These are phyloP conservation scores for Globisporangium camurandrum DNA, from an alignment of 352 stramenopile species.

Conservation along the genomic window DNA sequence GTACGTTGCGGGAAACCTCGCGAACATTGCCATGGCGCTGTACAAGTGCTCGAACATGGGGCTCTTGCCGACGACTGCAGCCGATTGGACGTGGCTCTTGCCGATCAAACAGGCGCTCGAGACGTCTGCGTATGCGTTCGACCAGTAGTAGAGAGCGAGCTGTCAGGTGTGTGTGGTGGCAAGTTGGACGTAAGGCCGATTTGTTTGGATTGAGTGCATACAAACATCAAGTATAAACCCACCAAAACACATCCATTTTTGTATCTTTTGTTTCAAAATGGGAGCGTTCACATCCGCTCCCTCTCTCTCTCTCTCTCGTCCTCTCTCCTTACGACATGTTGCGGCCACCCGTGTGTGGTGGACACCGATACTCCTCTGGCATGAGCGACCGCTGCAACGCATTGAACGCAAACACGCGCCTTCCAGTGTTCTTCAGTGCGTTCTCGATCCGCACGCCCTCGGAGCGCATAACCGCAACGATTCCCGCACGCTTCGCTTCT, in stretches of 20 bases:
- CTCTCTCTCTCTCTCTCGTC: not conserved
- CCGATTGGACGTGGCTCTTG: conserved; percentile 90
- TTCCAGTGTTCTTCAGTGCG: conserved; percentile 75
- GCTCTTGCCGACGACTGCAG: conserved; percentile 86
- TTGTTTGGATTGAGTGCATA: too few relatives aligned
- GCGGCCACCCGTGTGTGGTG: conserved; percentile 62
- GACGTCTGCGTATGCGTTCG: conserved; percentile 62
- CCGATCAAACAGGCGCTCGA: conserved; percentile 77
- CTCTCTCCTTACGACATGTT: conserved; percentile 51
- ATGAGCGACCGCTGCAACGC: conserved; percentile 74
- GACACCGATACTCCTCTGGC: conserved; percentile 79
- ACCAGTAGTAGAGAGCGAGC: conserved; percentile 10
- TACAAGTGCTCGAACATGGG: conserved; percentile 93
- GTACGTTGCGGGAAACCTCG: conserved; percentile 83
- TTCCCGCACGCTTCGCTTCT: conserved; percentile 63
- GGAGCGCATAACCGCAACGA: conserved; percentile 78
- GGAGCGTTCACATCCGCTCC: not conserved
- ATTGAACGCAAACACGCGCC: conserved; percentile 82
- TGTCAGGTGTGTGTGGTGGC: not conserved
- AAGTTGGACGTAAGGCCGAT: too few relatives aligned
- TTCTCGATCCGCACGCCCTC: conserved; percentile 84
- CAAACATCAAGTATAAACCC: too few relatives aligned
- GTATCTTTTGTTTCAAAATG: too few relatives aligned
- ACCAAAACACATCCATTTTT: too few relatives aligned
- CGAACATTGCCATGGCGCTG: conserved; percentile 80